Evolutionary conservation across 169 alveolate genomes (phyloP), one percentile per base, ranked within the genome.

Genomic region (Eimeria praecox): DNA sequence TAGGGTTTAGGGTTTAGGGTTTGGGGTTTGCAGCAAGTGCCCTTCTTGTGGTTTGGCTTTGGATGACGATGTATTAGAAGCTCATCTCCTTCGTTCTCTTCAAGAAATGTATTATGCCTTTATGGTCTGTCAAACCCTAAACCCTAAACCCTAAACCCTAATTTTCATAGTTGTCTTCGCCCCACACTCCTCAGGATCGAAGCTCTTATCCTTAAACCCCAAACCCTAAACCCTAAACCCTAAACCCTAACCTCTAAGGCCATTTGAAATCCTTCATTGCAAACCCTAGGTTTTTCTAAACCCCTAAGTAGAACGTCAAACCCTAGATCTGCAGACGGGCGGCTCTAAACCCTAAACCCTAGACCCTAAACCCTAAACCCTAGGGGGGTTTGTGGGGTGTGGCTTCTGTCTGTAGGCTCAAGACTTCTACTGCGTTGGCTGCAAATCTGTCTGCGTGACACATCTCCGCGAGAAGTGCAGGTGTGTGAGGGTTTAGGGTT

Each of bases 11-110:
- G 66, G 56, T 42, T 78, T 78, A 16, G 62, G 30, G 88, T 78
- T 78, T 78, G 49, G 46, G 56, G 38, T 78, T 27, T 78, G 88
- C 88, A 78, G 88, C 88, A 78, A 78, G 38, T 78, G 88, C 88
- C 88, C 88, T 16, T 35, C 88, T 5, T 78, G 88, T 66, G 64
- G 88, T 22, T 8, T 30, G 12, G 62, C 88, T 42, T n/a, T 78
- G 88, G 88, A 35, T 12, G 88, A 78, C 18, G 88, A 40, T 22
- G 14, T 78, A 30, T 40, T 78, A 5, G 88, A 78, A 22, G 88
- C 40, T 12, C 88, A 78, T 24, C 66, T 78, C 33, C 88, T 78
- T 20, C 88, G 88, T 27, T 30, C 66, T n/a, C 88, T 78, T 3
- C 88, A 78, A 24, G 88, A 78, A 78, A 44, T 78, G 88, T 66